Base-by-base conservation (phyloP, 345 rosid genomes). In the Adansonia digitata region DNA sequence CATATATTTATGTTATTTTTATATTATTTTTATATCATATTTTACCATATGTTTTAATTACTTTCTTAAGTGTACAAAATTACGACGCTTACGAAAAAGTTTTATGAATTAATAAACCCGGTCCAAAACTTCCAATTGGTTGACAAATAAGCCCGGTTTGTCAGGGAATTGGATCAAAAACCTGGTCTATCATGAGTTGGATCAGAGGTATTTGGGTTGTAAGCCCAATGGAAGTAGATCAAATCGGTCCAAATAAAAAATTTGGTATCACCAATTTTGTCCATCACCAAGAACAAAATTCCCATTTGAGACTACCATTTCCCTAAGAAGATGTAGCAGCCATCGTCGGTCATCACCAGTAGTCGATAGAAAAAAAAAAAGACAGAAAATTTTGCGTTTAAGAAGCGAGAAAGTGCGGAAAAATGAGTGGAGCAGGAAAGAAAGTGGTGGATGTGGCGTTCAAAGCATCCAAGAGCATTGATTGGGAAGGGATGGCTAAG, bases 401-500 rank as follows among this genome's bases (percentile, higher is more conserved):
- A 55, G 55, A 20, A 53, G 65, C 57, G 69, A 74, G 63, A 72
- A 72, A 73, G 56, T 24, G 66, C 40, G 79, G 79, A 81, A 88
- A 83, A 82, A 91, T 96, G 99, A 96, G 99, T 84, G 99, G 99
- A 75, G 51, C 88, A 5, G 88, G 78, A 65, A 95, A 95, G 93
- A 95, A 93, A 84, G 75, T 84, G 1, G 86, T 83, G 2, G 98
- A 93, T 75, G 94, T 88, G 43, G 97, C 97, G 9, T 88, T 93
- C 85, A 93, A 96, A 84, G 99, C 98, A 11, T 87, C 93, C 18
- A 90, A 59, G 81, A 86, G 78, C 77, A 89, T 96, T 13, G 97
- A 96, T 73, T 96, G 98, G 99, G 97, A 93, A 0, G 97, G 97
- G 57, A 93, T 96, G 99, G 92, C 97, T 7, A 93, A 89, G 88